Conservation (phyloP, 306 rosid genomes). For the Vicia sativa region DNA sequence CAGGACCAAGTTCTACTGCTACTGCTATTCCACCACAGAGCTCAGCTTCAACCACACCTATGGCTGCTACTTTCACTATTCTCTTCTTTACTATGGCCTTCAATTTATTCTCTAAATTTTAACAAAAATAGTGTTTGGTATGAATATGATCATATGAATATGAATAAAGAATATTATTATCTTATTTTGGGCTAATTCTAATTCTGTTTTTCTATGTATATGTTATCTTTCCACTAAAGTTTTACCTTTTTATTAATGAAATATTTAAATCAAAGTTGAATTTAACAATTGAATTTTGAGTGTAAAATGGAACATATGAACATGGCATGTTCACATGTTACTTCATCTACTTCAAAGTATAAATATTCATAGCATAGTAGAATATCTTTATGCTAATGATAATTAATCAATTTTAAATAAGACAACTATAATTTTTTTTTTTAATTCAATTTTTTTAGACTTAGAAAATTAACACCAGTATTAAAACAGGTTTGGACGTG, state of each 20-base stretch:
- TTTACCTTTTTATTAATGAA: background rate
- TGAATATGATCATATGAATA: background rate
- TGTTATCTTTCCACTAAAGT: conserved; percentile 9
- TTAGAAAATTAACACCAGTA: background rate
- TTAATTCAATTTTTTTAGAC: background rate
- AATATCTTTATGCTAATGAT: too few relatives aligned
- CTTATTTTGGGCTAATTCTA: background rate
- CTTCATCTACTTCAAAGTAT: too few relatives aligned
- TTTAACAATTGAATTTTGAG: conserved; percentile 8
- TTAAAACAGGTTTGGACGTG: background rate
- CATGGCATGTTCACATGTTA: conserved; percentile 12
- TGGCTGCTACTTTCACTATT: conserved; percentile 30
- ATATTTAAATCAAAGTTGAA: conserved; percentile 8
- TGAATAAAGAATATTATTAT: conserved; percentile 17
- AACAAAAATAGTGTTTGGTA: background rate
- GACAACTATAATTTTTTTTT: background rate
- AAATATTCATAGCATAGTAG: too few relatives aligned
- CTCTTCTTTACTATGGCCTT: conserved; percentile 31
- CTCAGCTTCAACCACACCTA: conserved; percentile 40
- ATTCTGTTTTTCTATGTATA: conserved; percentile 4
- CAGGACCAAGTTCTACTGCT: background rate
- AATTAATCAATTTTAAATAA: conserved; percentile 4
- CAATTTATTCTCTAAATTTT: conserved; percentile 20
- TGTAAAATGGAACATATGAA: conserved; percentile 23
- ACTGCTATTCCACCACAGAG: conserved; percentile 35